Conservation (phyloP, 371 early-diverging fungal species). For the Syncephalis plumigaleata region DNA sequence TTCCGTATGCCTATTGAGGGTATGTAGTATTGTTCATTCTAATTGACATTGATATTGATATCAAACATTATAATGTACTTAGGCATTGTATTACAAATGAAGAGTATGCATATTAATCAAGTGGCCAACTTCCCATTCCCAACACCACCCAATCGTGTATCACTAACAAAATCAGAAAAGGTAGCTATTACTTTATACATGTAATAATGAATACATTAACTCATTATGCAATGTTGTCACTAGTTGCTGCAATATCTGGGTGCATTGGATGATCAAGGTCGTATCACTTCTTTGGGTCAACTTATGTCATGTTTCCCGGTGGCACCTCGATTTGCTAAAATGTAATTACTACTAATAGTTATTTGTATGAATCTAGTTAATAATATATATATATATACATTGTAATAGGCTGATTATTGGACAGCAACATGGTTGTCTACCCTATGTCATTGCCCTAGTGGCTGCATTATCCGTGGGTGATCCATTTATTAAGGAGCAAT, state of each 20-base stretch:
- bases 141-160: constrained; percentile 51
- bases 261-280: constrained; percentile 41
- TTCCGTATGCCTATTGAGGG: constrained; percentile 86
- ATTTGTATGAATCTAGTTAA: too few relatives aligned
- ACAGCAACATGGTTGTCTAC: constrained; percentile 59
- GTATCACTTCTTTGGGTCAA: constrained; percentile 76
- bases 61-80: neutral
- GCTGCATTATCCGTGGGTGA: constrained; percentile 86
- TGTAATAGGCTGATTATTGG: constrained; percentile 56
- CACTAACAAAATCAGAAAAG: constrained; percentile 50
- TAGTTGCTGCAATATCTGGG: constrained; percentile 43
- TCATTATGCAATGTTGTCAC: too few relatives aligned
- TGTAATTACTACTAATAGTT: constrained; percentile 32
- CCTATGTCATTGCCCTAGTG: constrained; percentile 77
- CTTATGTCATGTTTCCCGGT: constrained; percentile 89
- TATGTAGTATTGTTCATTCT: too few relatives aligned
- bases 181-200: neutral
- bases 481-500: constrained; percentile 57
- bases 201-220: too few relatives aligned
- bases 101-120: constrained; percentile 86
- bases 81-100: constrained; percentile 88
- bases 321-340: constrained; percentile 84
- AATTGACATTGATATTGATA: too few relatives aligned
- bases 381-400: neutral
- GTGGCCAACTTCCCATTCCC: constrained; percentile 95